Evolutionary conservation across 2,329 filamentous ascomycete species (phyloP), one percentile per base, ranked within the genome.

Genomic region (Gaeumannomyces sp.): DNA sequence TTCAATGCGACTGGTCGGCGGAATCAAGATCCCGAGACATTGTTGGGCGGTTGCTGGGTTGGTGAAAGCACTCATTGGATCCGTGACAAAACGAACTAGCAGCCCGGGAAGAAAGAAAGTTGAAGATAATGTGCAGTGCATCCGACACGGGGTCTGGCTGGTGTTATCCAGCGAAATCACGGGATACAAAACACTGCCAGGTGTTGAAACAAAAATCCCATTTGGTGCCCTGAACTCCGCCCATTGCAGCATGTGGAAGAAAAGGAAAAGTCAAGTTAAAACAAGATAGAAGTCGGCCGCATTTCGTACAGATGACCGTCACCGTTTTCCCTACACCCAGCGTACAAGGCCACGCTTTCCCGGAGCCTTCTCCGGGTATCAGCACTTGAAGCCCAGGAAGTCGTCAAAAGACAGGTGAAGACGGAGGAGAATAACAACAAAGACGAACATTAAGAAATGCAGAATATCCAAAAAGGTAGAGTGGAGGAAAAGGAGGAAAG

Each of bases 301-400:
- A n/a, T 14, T 50, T 53, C 45, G 45, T 53, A n/a, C 45, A 53
- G 6, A 53, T 53, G 38, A 14, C 22, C 22, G 16, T 25, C 45
- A 35, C 45, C n/a, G 22, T 10, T 53, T 53, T 7, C 45, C 45
- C 8, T 35, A 35, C 22, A n/a, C 22, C 45, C 45, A 53, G 19
- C n/a, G 45, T 53, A 25, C 45, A 53, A 25, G 10, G 45, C 45
- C 22, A 53, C 45, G 45, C 22, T 11, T 53, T 53, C 45, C 45
- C 45, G 45, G 22, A 11, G 45, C 45, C 45, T 53, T 7, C 45
- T 53, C 45, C 45, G 13, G 53, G 29, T 6, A 11, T 59, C 57
- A 59, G 57, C 57, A 59, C 57, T 59, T 59, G 57, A 57, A 61
- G 58, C n/a, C 57, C 59, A 14, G 53, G 10, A 58, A 28, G 57